Conservation (phyloP, 345 rosid species). For the Microcos paniculata region DNA sequence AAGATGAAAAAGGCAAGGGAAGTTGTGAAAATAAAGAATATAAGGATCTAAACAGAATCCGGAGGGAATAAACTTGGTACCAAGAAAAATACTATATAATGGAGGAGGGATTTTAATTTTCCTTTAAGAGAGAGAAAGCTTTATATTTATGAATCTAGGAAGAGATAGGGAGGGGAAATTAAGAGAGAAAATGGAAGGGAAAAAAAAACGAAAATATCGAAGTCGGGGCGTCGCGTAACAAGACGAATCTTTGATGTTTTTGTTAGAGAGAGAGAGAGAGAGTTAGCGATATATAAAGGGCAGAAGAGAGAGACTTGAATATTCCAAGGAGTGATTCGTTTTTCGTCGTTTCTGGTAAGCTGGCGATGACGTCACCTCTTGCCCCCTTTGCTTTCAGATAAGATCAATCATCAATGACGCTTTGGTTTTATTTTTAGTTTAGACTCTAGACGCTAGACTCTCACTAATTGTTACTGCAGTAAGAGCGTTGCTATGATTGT, state of each 20-base stretch:
- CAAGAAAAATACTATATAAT: not conserved
- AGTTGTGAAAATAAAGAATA: slow-evolving; percentile 31
- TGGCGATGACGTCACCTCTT: slow-evolving; percentile 35
- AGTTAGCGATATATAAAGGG: not conserved
- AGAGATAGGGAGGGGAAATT: slow-evolving; percentile 11
- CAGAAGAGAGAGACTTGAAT: slow-evolving; percentile 33
- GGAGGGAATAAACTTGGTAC: slow-evolving; percentile 48
- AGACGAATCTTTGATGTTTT: slow-evolving; percentile 51
- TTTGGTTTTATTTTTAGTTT: not conserved
- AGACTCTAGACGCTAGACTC: too few species aligned
- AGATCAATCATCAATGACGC: slow-evolving; percentile 34
- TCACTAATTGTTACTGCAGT: too few species aligned
- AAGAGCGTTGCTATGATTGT: not conserved
- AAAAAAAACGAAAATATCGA: slow-evolving; percentile 16
- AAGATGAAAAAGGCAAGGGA: slow-evolving; percentile 1
- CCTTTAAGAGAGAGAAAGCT: not conserved
- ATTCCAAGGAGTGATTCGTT: slow-evolving; percentile 42
- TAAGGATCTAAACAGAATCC: slow-evolving; percentile 76
- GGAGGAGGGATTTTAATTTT: not conserved
- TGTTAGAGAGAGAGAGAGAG: slow-evolving; percentile 11
- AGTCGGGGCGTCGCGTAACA: slow-evolving; percentile 86
- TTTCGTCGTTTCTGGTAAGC: slow-evolving; percentile 37
- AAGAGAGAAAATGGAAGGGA: not conserved
- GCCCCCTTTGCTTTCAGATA: slow-evolving; percentile 17
- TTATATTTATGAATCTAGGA: not conserved